Base-by-base conservation (phyloP, 2,329 filamentous ascomycete genomes). In the Diaporthe sp. region DNA sequence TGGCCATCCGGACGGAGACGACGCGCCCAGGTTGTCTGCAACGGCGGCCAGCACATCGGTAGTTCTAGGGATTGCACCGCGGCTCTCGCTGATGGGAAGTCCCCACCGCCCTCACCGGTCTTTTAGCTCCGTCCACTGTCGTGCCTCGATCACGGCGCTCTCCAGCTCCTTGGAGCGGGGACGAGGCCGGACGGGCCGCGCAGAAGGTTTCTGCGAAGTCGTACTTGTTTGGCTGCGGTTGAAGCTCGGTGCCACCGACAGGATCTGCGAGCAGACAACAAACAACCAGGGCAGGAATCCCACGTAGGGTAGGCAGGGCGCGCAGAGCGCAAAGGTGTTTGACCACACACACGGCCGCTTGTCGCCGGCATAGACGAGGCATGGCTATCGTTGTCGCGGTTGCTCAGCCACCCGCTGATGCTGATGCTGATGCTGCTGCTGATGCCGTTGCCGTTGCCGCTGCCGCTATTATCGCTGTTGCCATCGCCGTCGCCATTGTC, bases 121-220 rank as follows among this genome's bases (percentile, higher is more conserved):
- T 76, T 76, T 67, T 74, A 68, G 72, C 72, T 74, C 71, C 75
- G 65, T 57, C 63, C 63, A 76, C n/a, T 72, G 47, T 67, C 51
- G 51, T 70, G 67, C 72, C 55, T 71, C 65, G 15, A 74, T 68
- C 72, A 71, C 72, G 72, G 71, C n/a, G 42, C 49, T 70, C 15
- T 42, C 42, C 49, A 63, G 39, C 31, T 63, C 42, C 67, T 71
- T 51, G 75, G 58, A 58, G 60, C 34, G 72, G 75, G 72, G 28
- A 75, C 34, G 31, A 65, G 49, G 12, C 60, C 34, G 65, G 65
- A 28, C 49, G 47, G 65, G 34, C 65, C 65, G 65, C 37, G 55
- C 25, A 55, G 55, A 70, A 75, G 57, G 44, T 61, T 53, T 34
- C n/a, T 47, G 34, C 42, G 57, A 44, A 25, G 53, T 37, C 39